Percentiles rank a stretch among this genome's conserved stretches.
Evolutionary conservation across 768 basidiomycete species (phyloP).

Genomic region (Kwoniella pini): DNA sequence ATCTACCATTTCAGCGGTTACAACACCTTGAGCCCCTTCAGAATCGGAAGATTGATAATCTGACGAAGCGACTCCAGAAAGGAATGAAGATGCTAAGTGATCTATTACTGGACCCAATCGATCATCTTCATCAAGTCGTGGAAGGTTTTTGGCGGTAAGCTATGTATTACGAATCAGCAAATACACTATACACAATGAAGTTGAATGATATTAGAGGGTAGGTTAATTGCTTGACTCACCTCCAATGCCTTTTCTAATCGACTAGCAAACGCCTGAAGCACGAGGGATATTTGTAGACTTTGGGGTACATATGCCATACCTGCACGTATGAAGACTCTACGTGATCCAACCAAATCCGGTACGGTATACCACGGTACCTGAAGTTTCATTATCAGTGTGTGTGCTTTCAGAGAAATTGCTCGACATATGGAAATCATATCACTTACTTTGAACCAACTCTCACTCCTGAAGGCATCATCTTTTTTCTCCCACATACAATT

Average conservation of each 20-base stretch:
- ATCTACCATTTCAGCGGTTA: slow-evolving; percentile 94
- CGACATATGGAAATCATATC: background rate
- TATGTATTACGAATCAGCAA: slow-evolving; percentile 55
- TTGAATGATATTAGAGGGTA: background rate
- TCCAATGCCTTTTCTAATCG: slow-evolving; percentile 73
- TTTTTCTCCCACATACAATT: slow-evolving; percentile 58
- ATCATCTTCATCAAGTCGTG: slow-evolving; percentile 90
- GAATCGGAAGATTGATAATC: slow-evolving; percentile 57
- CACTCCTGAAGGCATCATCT: slow-evolving; percentile 57
- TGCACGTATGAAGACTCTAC: slow-evolving; percentile 71
- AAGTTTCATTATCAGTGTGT: background rate
- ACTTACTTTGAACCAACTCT: slow-evolving; percentile 76
- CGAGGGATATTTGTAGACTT: slow-evolving; percentile 75
- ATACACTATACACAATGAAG: background rate
- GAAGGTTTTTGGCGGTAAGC: slow-evolving; percentile 81
- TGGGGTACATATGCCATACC: slow-evolving; percentile 89
- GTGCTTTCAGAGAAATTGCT: too few species aligned
- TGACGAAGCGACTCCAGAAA: slow-evolving; percentile 75
- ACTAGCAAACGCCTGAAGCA: slow-evolving; percentile 80
- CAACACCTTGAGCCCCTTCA: slow-evolving; percentile 61
- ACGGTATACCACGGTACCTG: slow-evolving; percentile 97
- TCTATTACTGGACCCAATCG: slow-evolving; percentile 83
- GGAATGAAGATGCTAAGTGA: slow-evolving; percentile 90
- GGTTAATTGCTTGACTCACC: slow-evolving; percentile 57
- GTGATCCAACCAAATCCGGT: slow-evolving; percentile 81